Evolutionary conservation across 345 rosid genomes (phyloP), one percentile per base, ranked within the genome.

Genomic region (Moricandia arvensis): DNA sequence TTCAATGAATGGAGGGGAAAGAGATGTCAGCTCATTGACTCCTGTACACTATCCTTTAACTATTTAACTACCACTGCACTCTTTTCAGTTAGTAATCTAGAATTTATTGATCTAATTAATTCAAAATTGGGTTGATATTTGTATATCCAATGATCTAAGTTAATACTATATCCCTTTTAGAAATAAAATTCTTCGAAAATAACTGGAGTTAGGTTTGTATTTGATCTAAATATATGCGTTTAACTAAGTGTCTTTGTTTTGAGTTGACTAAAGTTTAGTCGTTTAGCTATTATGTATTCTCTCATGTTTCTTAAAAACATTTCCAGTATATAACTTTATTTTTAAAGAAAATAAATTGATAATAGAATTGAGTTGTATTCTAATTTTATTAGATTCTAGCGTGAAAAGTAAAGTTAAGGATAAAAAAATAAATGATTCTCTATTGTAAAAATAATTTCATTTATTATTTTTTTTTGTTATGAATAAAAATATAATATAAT

Each of bases 1-100:
- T 47, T 68, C 5, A 68, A 53, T 53, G 62, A 68, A 68, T 75
- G 60, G 16, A 59, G 73, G 27, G 0, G 5, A 15, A 26, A 47
- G 13, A 47, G 2, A 11, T 26, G 30, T 49, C 51, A 21, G 53
- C 62, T 59, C 73, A 59, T 47, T 45, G 37, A 67, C 54, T 12
- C 16, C 18, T 15, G 51, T 18, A 57, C 34, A 8, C 4, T 18
- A 43, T 66, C 15, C 26, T 29, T 29, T 64, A 54, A 54, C 26
- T 30, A 41, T 16, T 64, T 63, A 37, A 61, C 60, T 21, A n/a
- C 6, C n/a, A 61, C 26, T 61, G 29, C 13, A 5, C 30, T 21
- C n/a, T 54, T 55, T 55, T 55, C 30, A 17, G 21, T 38, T n/a
- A 69, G 11, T 49, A 30, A 54, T 21, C 59, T 54, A 54, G 30